Percentiles rank a stretch among this genome's conserved stretches.
phyloP scores from a whole-genome alignment of 768 basidiomycete species.

The Collybia mongolica region DNA sequence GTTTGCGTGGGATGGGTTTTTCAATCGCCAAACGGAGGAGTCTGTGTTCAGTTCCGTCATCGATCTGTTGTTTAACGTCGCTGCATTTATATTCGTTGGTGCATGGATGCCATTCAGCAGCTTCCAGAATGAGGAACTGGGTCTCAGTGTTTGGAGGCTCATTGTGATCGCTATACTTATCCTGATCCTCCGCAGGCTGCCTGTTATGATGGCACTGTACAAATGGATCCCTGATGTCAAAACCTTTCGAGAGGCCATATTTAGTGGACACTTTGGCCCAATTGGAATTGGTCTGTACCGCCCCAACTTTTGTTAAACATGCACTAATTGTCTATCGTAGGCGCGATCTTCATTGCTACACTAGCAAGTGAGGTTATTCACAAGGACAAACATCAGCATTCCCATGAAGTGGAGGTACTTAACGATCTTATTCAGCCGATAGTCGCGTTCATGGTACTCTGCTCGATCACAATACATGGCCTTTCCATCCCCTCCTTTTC shows the following conservation, averaged over 20 bases:
- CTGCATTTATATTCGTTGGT: constrained; percentile 93
- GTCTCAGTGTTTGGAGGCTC: constrained; percentile 81
- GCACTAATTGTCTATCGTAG: constrained; percentile 26
- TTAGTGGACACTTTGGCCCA: constrained; percentile 94
- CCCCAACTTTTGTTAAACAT: neutral
- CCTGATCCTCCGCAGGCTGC: constrained; percentile 81
- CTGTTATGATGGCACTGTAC: constrained; percentile 81
- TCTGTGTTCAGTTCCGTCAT: constrained; percentile 95
- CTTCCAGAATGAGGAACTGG: constrained; percentile 65
- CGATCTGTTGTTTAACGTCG: constrained; percentile 93
- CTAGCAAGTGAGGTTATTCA: constrained; percentile 66
- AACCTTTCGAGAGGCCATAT: constrained; percentile 89
- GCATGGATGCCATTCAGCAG: constrained; percentile 94
- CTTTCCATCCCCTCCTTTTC: constrained; percentile 95
- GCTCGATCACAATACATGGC: constrained; percentile 85
- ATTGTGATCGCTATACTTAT: constrained; percentile 80
- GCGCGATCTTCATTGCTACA: constrained; percentile 92
- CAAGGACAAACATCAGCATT: constrained; percentile 37
- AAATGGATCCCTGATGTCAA: constrained; percentile 96
- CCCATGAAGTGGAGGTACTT: constrained; percentile 62
- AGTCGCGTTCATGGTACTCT: constrained; percentile 91
- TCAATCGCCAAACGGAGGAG: constrained; percentile 92
- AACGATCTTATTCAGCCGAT: constrained; percentile 85
- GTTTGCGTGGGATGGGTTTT: constrained; percentile 96
- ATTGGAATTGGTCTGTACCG: constrained; percentile 64